Evolutionary conservation across 345 rosid genomes (phyloP), one percentile per base, ranked within the genome.

Genomic region (Gossypium australe): DNA sequence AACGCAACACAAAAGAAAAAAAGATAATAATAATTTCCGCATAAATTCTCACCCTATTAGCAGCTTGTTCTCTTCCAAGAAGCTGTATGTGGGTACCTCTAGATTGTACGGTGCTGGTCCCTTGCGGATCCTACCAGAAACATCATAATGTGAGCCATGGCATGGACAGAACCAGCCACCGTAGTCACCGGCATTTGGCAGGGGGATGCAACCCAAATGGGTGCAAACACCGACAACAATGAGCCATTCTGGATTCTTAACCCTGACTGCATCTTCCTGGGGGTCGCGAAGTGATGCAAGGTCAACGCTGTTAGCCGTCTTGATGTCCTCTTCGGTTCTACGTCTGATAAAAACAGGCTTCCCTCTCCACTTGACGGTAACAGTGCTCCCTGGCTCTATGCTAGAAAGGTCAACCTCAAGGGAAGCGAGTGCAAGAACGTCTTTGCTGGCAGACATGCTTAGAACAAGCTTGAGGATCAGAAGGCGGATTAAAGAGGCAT

Each of bases 81-180:
- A 88, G 82, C 78, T 82, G 78, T 88, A 88, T 17, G 86, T 83
- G 38, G 92, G 92, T 57, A 88, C 87, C 83, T 88, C 92, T 78
- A 88, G 79, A 62, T 88, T 88, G 78, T 70, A 85, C 2, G 92
- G 92, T 12, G 92, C 92, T 5, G 92, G 92, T 7, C 88, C 90
- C 80, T 88, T 88, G 65, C 92, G 88, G 60, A 88, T 85, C 81
- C 92, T 83, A 27, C 89, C 91, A 44, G 91, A 88, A 47, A 88
- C 84, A 79, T 87, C 91, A 68, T 87, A 87, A 65, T 87, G 91
- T 2, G 91, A 87, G 4, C 91, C 91, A 57, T 87, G 91, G 79
- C 91, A 87, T 1, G 89, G 91, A 81, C 89, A 87, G 72, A 87
- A 87, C 91, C 91, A 87, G 11, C 91, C 91, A 52, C 90, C 90